These are phyloP conservation scores for Candida insectorum DNA, from an alignment of 805 yeast genomes.

Conservation along the genomic window DNA sequence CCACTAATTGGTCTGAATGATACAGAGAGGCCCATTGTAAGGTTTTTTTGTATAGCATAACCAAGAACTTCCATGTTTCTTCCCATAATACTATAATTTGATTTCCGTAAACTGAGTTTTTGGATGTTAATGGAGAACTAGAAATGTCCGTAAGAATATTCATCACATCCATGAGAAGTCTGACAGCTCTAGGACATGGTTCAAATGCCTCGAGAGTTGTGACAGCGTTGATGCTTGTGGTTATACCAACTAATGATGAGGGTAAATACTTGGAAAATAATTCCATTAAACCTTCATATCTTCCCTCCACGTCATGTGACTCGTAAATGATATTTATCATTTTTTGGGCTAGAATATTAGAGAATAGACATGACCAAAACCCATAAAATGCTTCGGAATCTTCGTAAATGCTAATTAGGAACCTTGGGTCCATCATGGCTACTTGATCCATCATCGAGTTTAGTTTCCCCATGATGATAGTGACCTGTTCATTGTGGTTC, in stretches of 20 bases:
- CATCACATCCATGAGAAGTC: constrained; percentile 71
- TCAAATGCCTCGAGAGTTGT: constrained; percentile 53
- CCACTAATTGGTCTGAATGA: constrained; percentile 56
- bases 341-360: constrained; percentile 64
- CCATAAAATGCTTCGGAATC: constrained; percentile 48
- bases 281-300: constrained; percentile 69
- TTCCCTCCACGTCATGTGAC: constrained; percentile 64
- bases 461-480: constrained; percentile 17
- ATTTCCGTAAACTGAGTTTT: neutral
- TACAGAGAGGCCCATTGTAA: constrained; percentile 71
- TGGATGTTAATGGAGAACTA: constrained; percentile 5
- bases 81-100: constrained; percentile 52
- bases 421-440: constrained; percentile 26
- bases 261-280: constrained; percentile 43
- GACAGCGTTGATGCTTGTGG: constrained; percentile 42
- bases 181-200: constrained; percentile 72
- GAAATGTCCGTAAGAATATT: constrained; percentile 57
- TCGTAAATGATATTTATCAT: constrained; percentile 72
- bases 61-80: constrained; percentile 67
- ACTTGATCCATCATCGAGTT: constrained; percentile 27
- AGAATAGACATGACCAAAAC: constrained; percentile 71
- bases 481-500: constrained; percentile 30
- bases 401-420: constrained; percentile 19
- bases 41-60: constrained; percentile 64
- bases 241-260: constrained; percentile 48